Conservation (phyloP, 306 rosid species). For the Comarum palustre region DNA sequence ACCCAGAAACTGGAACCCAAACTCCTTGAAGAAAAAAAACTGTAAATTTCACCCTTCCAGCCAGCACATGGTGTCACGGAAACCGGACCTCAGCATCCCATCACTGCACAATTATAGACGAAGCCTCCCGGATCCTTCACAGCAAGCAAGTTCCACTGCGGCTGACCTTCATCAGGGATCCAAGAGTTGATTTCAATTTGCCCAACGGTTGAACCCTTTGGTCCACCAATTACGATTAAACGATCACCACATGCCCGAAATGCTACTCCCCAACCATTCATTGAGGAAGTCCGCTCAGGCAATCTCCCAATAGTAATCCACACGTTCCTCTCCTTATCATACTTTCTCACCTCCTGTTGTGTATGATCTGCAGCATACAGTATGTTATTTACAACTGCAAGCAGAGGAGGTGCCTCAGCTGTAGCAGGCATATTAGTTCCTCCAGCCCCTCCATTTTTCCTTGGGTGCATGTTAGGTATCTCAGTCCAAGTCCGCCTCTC, state of each 20-base stretch:
- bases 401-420: conserved; percentile 71
- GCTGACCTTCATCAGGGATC: conserved; percentile 45
- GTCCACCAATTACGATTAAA: conserved; percentile 60
- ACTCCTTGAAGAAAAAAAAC: conserved; percentile 39
- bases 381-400: conserved; percentile 69
- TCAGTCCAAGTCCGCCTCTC: conserved; percentile 52
- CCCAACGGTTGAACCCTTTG: conserved; percentile 24
- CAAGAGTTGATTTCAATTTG: conserved; percentile 51
- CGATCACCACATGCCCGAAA: conserved; percentile 67
- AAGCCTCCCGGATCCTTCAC: conserved; percentile 41
- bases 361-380: conserved; percentile 70
- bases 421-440: conserved; percentile 20
- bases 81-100: conserved; percentile 64
- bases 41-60: conserved; percentile 33
- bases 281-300: conserved; percentile 43
- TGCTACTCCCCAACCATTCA: conserved; percentile 74
- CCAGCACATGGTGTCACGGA: conserved; percentile 16
- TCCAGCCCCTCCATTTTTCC: conserved; percentile 35
- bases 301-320: conserved; percentile 53
- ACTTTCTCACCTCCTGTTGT: conserved; percentile 40
- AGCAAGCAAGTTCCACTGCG: conserved; percentile 55
- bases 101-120: conserved; percentile 71
- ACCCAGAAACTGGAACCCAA: conserved; percentile 34
- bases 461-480: conserved; percentile 62
- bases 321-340: conserved; percentile 34